A percentile compares a stretch with the other conserved stretches of the same genome.
Conservation (phyloP, 352 stramenopile genomes). For the Peronospora tabacina region DNA sequence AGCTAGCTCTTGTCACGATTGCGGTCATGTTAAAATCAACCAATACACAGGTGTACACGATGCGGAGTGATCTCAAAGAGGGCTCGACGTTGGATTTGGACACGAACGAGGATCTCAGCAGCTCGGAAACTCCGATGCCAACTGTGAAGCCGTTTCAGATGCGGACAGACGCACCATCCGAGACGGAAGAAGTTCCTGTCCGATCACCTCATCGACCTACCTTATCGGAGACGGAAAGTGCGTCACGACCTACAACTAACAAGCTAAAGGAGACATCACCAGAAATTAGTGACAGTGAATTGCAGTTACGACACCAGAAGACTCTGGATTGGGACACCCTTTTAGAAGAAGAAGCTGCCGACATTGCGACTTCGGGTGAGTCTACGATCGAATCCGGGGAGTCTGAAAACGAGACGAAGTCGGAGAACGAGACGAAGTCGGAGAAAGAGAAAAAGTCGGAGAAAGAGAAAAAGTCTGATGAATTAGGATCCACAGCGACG, state of each 20-base stretch:
- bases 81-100: not conserved
- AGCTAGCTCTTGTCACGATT: slow-evolving; percentile 11
- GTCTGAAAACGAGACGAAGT: slow-evolving; percentile 2
- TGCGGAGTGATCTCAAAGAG: slow-evolving; percentile 12
- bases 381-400: not conserved
- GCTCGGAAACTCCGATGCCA: slow-evolving; percentile 10
- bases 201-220: not conserved
- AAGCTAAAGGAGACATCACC: not conserved
- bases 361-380: too few species aligned
- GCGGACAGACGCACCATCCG: slow-evolving; percentile 6
- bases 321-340: too few species aligned
- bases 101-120: not conserved
- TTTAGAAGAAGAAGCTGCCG: too few species aligned
- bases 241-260: not conserved
- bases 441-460: slow-evolving; percentile 1
- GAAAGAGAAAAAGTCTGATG: not conserved
- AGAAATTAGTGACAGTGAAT: not conserved
- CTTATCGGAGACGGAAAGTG: not conserved
- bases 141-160: slow-evolving; percentile 14
- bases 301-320: too few species aligned
- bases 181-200: not conserved
- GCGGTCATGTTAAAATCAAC: slow-evolving; percentile 2
- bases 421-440: slow-evolving; percentile 3
- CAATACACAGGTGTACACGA: slow-evolving; percentile 23
- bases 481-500: slow-evolving; percentile 9